A percentile compares a stretch with the other conserved stretches of the same genome.
phyloP scores from a whole-genome alignment of 1,284 basidiomycete species.

The Wallemia hederae region DNA sequence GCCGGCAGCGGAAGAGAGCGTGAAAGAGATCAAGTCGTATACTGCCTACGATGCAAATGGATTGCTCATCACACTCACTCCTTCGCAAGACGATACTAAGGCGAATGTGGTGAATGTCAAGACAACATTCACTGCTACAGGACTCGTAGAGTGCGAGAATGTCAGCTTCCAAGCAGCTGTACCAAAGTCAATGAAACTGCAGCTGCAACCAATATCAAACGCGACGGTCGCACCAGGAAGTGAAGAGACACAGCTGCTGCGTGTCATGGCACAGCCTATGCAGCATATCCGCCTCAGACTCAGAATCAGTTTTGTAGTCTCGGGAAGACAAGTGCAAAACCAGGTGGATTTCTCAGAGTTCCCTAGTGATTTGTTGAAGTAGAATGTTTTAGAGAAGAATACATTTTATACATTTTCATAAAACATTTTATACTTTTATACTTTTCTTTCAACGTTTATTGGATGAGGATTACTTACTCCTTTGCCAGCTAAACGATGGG shows the following conservation, averaged over 20 bases:
- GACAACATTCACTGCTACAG: conserved; percentile 51
- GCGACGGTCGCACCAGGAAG: conserved; percentile 42
- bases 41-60: conserved; percentile 75
- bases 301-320: conserved; percentile 43
- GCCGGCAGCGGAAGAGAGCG: conserved; percentile 16
- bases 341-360: conserved; percentile 86
- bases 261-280: conserved; percentile 59
- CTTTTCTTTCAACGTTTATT: no score
- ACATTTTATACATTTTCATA: background rate
- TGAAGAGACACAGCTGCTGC: conserved; percentile 79
- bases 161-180: conserved; percentile 94
- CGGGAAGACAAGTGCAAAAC: conserved; percentile 46
- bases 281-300: conserved; percentile 56
- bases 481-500: background rate
- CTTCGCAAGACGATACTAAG: conserved; percentile 42
- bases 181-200: conserved; percentile 62
- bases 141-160: conserved; percentile 24
- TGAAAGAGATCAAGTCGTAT: conserved; percentile 31
- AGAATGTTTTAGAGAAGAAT: background rate
- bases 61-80: conserved; percentile 63
- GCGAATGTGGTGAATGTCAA: conserved; percentile 70
- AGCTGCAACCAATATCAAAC: conserved; percentile 93
- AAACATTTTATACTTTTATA: background rate
- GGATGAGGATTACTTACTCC: no score
- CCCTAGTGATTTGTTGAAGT: conserved; percentile 30